Evolutionary conservation across 1,284 basidiomycete species (phyloP).

Genomic region (Mycena citricolor): DNA sequence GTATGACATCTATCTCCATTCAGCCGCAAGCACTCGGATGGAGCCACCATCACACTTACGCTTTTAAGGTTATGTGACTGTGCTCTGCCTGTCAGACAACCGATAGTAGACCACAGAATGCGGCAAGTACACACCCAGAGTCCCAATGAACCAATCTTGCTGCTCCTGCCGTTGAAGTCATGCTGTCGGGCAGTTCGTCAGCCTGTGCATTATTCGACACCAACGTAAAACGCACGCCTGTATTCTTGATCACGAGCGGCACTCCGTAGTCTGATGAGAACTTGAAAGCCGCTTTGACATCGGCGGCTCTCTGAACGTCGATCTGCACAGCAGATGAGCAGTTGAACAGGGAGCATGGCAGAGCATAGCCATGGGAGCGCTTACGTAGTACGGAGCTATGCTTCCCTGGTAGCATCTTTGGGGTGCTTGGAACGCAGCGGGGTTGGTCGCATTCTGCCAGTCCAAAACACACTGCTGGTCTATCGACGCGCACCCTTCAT

Average conservation of each 20-base stretch:
- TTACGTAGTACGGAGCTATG: constrained; percentile 40
- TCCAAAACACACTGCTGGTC: no score
- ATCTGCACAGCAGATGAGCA: no score
- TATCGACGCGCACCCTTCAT: no score
- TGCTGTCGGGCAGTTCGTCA: constrained; percentile 10
- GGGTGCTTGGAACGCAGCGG: constrained; percentile 24
- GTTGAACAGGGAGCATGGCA: no score
- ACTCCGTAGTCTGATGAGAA: constrained; percentile 20
- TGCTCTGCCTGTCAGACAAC: no score
- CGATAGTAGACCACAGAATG: no score
- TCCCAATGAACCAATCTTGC: constrained; percentile 7
- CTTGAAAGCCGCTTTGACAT: constrained; percentile 20
- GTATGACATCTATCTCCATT: no score
- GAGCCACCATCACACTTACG: no score
- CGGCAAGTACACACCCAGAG: constrained; percentile 11
- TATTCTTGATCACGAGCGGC: constrained; percentile 20
- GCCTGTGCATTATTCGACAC: not conserved
- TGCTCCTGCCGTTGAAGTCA: constrained; percentile 18
- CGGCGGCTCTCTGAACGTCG: constrained; percentile 3
- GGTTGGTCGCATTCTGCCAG: constrained; percentile 21
- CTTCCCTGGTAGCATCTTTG: constrained; percentile 36
- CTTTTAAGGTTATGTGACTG: no score
- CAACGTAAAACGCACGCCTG: constrained; percentile 9
- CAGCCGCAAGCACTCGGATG: no score
- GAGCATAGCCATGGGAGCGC: no score